Evolutionary conservation across 2,329 filamentous ascomycete species (phyloP), one percentile per base, ranked within the genome.

Genomic region (Ascochyta clinopodiicola): DNA sequence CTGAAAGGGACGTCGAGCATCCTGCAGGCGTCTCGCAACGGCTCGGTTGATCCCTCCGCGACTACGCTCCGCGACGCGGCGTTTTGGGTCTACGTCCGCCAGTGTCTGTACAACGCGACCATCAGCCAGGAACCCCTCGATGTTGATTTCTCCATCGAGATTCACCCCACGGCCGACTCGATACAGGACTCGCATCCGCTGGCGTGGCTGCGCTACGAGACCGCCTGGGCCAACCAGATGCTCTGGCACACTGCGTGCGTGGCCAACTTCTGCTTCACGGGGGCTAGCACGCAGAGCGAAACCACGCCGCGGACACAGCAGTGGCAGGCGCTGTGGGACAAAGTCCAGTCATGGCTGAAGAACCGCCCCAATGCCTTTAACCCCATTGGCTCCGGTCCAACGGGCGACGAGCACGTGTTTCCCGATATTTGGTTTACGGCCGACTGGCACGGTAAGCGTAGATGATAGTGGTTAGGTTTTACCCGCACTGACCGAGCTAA

Each of bases 1-100:
- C 57, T 72, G 3, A 60, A 62, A 24, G 70, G 70, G 6, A 66
- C 61, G n/a, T 67, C 69, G 6, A 67, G 68, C 29, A 70, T 72
- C 8, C 60, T 73, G 19, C 66, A 66, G 13, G 62, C 64, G 0
- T 69, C 68, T 5, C 68, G 67, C 24, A 44, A 50, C n/a, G 15
- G 63, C 27, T 62, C 45, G 31, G 60, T 71, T 13, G 69, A 73
- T 51, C 70, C 69, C 3, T 66, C 65, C 6, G 67, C 68, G 9
- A 63, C 69, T 8, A 67, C 70, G 3, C 47, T 72, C 6, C 67
- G 68, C 19, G 67, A 72, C 13, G 69, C 70, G n/a, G 65, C 67
- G 4, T 73, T 72, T 37, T 72, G 68, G 69, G 59, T 73, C 13
- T 70, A 73, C 37, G 68, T 73, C 10, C 64, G 68, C 8, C 70